Evolutionary conservation across 208 protist genomes (phyloP), one percentile per base, ranked within the genome.

Genomic region (Crithidia sp.): DNA sequence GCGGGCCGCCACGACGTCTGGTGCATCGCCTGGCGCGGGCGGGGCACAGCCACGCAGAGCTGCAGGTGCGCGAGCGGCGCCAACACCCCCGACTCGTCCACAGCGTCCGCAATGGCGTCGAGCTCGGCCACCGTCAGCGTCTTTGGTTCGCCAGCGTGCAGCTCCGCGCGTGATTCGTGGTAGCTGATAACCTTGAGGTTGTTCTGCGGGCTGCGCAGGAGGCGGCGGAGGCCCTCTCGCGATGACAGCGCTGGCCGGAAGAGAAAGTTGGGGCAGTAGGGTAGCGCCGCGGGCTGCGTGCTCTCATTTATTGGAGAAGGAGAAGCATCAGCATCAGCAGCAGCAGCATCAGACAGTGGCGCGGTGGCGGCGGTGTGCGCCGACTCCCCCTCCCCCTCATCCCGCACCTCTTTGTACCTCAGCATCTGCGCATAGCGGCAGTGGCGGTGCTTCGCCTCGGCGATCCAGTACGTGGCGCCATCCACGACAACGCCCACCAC

Each of bases 401-500:
- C 68, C 12, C 63, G 68, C 50, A 53, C 57, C 40, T 60, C 59
- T 59, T 90, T 89, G 54, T 74, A 78, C 13, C 77, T 28, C n/a
- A 84, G 77, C 81, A 86, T 85, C 67, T 82, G 83, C 45, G 84
- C 84, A 67, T 87, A 95, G 56, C 87, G 85, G 77, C 90, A 95
- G 45, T 83, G 78, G 7, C 39, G 52, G 14, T 77, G 74, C 67
- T 95, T 92, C 36, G 67, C 57, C 47, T 72, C 67, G 36, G 89
- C 79, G 8, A 95, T 67, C 47, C 81, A 74, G 57, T 89, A 68
- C 39, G 71, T 58, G 4, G 44, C 43, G 63, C 77, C 75, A 53
- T 86, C 81, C 14, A 88, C 79, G 41, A 76, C 65, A 7, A 95
- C 73, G 43, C 90, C 90, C 8, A 90, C 68, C 44, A 95, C 82